Evolutionary conservation across 495 filamentous ascomycete species (phyloP).

Genomic region (Bathelium albidoporum): DNA sequence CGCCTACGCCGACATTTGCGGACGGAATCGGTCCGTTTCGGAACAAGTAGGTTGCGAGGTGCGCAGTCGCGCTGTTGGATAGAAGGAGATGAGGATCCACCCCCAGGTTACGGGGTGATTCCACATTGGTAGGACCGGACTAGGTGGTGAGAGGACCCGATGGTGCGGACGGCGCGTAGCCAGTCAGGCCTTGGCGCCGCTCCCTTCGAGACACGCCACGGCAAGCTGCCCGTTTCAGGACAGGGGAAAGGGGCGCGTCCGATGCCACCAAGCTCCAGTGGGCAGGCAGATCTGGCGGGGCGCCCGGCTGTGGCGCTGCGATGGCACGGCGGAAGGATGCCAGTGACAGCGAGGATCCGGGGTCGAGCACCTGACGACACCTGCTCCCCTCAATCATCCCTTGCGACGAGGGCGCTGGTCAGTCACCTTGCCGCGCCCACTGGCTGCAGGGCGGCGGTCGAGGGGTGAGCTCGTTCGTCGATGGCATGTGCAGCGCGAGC

Average conservation of each 20-base stretch:
- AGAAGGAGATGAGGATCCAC: not conserved
- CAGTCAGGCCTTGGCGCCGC: not conserved
- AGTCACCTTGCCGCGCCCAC: not conserved
- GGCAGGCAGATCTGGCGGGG: not conserved
- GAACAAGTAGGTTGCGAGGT: not conserved
- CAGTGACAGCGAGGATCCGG: not conserved
- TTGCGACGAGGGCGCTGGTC: not conserved
- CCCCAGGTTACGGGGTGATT: not conserved
- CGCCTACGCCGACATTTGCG: not conserved
- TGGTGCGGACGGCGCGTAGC: not conserved
- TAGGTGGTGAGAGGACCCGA: not conserved
- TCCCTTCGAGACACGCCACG: not conserved
- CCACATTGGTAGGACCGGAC: not conserved
- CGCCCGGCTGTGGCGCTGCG: not conserved
- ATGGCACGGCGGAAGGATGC: not conserved
- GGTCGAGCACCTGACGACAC: slow-evolving; percentile 1
- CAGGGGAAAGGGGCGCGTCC: not conserved
- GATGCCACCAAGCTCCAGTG: slow-evolving; percentile 6
- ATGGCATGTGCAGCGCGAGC: not conserved
- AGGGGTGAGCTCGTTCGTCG: not conserved
- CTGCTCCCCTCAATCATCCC: not conserved
- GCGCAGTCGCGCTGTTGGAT: not conserved
- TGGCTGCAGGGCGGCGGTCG: not conserved
- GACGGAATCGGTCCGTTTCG: not conserved
- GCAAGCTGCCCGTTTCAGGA: not conserved